phyloP scores from a whole-genome alignment of 768 basidiomycete species.

The Cubamyces sp. region DNA sequence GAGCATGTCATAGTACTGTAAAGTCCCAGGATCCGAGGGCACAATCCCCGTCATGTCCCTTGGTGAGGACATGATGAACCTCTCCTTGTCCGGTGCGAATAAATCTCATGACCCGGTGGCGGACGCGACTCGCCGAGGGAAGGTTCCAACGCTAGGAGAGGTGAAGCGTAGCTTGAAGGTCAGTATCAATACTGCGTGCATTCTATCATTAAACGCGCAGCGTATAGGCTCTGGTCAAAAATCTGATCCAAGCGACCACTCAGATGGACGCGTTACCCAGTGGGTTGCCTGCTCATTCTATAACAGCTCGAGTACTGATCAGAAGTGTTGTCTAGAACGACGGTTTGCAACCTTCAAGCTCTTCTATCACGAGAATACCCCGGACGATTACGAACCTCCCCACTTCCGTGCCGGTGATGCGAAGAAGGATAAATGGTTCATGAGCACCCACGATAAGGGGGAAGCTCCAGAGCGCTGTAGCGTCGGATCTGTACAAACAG shows the following conservation, averaged over 20 bases:
- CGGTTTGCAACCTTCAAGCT: constrained; percentile 90
- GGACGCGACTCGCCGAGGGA: constrained; percentile 61
- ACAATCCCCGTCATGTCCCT: constrained; percentile 76
- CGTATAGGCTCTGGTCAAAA: constrained; percentile 70
- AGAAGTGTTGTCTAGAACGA: constrained; percentile 49
- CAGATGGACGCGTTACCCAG: constrained; percentile 82
- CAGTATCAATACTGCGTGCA: background rate
- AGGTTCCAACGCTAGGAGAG: constrained; percentile 72
- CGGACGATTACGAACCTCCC: constrained; percentile 83
- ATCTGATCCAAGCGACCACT: constrained; percentile 75
- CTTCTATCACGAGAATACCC: constrained; percentile 80
- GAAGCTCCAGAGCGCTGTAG: constrained; percentile 78
- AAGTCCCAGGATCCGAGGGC: constrained; percentile 59
- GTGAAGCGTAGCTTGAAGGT: constrained; percentile 83
- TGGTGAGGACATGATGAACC: constrained; percentile 58
- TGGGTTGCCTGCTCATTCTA: constrained; percentile 38
- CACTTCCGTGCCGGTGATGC: constrained; percentile 74
- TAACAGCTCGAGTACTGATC: no score
- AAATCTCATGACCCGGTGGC: constrained; percentile 57
- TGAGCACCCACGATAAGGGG: constrained; percentile 72
- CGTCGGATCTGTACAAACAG: constrained; percentile 69
- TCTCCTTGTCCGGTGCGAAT: constrained; percentile 45
- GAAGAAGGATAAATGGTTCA: constrained; percentile 77
- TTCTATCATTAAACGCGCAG: constrained; percentile 1
- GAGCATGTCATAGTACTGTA: constrained; percentile 59